These are phyloP conservation scores for Daldinia concentrica DNA, from an alignment of 495 filamentous ascomycete genomes.

Conservation along the genomic window DNA sequence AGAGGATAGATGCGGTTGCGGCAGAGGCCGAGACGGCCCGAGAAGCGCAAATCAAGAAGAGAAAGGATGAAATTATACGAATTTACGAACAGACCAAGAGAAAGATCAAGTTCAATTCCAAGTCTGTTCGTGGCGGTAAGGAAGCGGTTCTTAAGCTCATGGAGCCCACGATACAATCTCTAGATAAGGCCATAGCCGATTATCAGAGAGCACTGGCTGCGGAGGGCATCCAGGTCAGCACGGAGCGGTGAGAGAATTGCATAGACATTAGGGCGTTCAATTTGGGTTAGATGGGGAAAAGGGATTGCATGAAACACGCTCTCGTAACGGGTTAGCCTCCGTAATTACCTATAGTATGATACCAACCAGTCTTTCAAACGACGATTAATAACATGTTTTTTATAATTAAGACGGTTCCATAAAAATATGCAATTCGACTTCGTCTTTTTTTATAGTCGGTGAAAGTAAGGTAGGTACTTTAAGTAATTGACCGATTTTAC, in stretches of 20 bases:
- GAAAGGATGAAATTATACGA: constrained; percentile 74
- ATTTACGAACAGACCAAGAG: constrained; percentile 73
- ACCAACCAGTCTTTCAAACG: constrained; percentile 19
- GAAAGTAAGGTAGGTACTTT: not conserved
- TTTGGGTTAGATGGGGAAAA: constrained; percentile 11
- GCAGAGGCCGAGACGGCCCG: constrained; percentile 79
- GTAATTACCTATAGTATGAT: constrained; percentile 19
- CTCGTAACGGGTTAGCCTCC: constrained; percentile 10
- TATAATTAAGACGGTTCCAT: not conserved
- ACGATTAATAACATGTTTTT: constrained; percentile 7
- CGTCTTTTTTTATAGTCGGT: not conserved
- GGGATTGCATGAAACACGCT: not conserved
- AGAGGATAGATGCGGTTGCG: constrained; percentile 84
- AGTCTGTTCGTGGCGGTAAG: constrained; percentile 74
- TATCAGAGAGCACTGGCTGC: constrained; percentile 72
- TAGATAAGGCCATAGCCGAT: constrained; percentile 69
- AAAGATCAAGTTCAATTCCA: constrained; percentile 70
- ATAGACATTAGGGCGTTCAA: constrained; percentile 27
- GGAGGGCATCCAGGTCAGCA: constrained; percentile 58
- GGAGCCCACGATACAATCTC: constrained; percentile 71
- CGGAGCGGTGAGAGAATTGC: constrained; percentile 36
- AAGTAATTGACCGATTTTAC: not conserved
- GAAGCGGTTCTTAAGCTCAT: constrained; percentile 79
- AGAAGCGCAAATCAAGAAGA: constrained; percentile 66
- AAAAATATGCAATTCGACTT: not conserved